These are phyloP conservation scores for Umbelopsis ramanniana DNA, from an alignment of 192 early-diverging fungal genomes.

Conservation along the genomic window DNA sequence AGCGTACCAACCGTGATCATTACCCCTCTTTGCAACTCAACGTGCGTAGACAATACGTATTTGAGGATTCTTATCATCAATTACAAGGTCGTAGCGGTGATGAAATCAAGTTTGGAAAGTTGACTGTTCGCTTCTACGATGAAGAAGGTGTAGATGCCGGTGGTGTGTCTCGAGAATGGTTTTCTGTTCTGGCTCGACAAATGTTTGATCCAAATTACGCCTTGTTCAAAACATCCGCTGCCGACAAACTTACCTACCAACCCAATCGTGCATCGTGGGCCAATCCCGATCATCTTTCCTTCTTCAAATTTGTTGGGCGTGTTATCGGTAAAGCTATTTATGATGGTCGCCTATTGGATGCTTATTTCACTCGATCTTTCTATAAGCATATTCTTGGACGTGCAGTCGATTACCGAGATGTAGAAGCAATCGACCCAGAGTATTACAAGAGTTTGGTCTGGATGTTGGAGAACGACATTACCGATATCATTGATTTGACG, in stretches of 20 bases:
- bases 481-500: conserved; percentile 91
- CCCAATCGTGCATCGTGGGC: conserved; percentile 91
- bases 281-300: conserved; percentile 93
- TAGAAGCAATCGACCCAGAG: conserved; percentile 96
- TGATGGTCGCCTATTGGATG: conserved; percentile 92
- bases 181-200: conserved; percentile 92
- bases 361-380: conserved; percentile 98
- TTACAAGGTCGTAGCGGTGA: conserved; percentile 88
- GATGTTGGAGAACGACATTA: conserved; percentile 97
- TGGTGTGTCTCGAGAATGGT: conserved; percentile 98
- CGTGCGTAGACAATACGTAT: conserved; percentile 91
- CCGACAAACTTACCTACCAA: conserved; percentile 96
- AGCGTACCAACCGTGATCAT: conserved; percentile 68
- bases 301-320: conserved; percentile 98
- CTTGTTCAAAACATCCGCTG: conserved; percentile 95
- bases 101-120: conserved; percentile 92
- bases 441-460: conserved; percentile 97
- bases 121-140: conserved; percentile 91
- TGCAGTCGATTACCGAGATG: conserved; percentile 94
- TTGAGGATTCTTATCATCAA: conserved; percentile 97
- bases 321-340: conserved; percentile 99
- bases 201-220: conserved; percentile 99
- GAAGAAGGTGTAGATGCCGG: conserved; percentile 99
- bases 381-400: conserved; percentile 96
- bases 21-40: conserved; percentile 83